Percentiles rank a stretch among this genome's conserved stretches.
Conservation (phyloP, 2,329 filamentous ascomycete species). For the Penicillium sp. region DNA sequence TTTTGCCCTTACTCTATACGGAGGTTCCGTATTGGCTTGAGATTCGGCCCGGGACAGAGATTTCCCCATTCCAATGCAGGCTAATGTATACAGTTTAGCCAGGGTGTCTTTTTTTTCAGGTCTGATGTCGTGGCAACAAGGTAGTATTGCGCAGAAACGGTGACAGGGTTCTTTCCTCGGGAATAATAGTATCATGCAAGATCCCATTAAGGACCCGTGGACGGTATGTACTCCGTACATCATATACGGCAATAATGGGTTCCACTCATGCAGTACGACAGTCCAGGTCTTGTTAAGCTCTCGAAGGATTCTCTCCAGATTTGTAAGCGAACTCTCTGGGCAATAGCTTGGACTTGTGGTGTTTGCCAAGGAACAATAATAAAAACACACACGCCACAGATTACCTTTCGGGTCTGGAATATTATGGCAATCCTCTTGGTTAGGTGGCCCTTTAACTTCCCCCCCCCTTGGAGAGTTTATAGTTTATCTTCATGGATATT, state of each 20-base stretch:
- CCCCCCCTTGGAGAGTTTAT: not conserved
- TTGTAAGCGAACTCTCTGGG: not conserved
- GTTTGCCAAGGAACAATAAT: not conserved
- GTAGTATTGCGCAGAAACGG: not conserved
- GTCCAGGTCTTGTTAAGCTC: not conserved
- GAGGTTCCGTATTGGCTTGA: constrained; percentile 1
- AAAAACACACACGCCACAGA: not conserved
- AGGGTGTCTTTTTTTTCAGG: not conserved
- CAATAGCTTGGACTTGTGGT: not conserved
- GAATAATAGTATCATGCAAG: not conserved
- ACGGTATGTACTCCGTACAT: not conserved
- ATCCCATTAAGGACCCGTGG: no score
- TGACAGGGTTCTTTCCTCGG: not conserved
- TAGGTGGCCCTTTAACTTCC: not conserved
- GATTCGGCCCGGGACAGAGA: constrained; percentile 18
- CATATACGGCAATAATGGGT: not conserved
- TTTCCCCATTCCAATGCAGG: constrained; percentile 8
- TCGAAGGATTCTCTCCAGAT: not conserved
- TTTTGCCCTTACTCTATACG: not conserved
- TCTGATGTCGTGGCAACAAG: not conserved
- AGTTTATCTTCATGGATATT: not conserved
- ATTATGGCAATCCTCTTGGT: not conserved
- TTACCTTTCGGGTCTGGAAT: not conserved
- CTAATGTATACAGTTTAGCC: not conserved
- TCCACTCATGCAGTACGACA: not conserved